phyloP scores from a whole-genome alignment of 768 basidiomycete genomes.

The Mycena crocata region DNA sequence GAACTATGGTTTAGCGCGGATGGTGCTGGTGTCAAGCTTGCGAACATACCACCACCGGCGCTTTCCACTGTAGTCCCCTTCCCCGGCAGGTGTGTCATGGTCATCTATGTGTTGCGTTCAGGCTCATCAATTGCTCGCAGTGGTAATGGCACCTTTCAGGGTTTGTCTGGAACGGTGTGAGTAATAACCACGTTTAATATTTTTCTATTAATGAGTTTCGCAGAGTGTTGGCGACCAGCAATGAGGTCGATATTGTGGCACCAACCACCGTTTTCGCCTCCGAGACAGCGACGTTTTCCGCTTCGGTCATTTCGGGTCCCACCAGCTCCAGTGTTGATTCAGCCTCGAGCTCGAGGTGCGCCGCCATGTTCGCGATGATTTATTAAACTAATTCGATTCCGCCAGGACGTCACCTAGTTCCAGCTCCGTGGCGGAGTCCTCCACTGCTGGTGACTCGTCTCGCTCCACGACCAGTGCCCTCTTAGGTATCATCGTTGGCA shows the following conservation, averaged over 20 bases:
- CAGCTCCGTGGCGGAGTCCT: slow-evolving; percentile 2
- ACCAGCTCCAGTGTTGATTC: not conserved
- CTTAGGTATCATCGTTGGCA: slow-evolving; percentile 27
- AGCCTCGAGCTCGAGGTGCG: slow-evolving; percentile 1
- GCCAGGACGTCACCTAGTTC: not conserved
- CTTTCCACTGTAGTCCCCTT: slow-evolving; percentile 22
- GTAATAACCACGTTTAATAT: not conserved
- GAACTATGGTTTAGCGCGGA: slow-evolving; percentile 29
- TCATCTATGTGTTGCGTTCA: too few species aligned
- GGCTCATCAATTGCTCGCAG: not conserved
- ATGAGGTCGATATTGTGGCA: slow-evolving; percentile 18
- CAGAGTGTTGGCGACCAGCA: slow-evolving; percentile 25
- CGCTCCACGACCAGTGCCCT: slow-evolving; percentile 3
- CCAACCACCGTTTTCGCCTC: not conserved
- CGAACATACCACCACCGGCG: not conserved
- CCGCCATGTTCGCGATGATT: not conserved
- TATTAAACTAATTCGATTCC: not conserved
- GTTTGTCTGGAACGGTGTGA: slow-evolving; percentile 19
- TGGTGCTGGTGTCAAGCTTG: slow-evolving; percentile 4
- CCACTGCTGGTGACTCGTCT: not conserved
- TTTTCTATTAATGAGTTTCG: not conserved
- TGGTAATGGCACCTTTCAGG: slow-evolving; percentile 26
- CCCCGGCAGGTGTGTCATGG: slow-evolving; percentile 22
- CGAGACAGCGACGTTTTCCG: slow-evolving; percentile 21
- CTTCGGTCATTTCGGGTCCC: not conserved